Conservation (phyloP, 208 protist genomes). For the Acanthamoeba royreba region DNA sequence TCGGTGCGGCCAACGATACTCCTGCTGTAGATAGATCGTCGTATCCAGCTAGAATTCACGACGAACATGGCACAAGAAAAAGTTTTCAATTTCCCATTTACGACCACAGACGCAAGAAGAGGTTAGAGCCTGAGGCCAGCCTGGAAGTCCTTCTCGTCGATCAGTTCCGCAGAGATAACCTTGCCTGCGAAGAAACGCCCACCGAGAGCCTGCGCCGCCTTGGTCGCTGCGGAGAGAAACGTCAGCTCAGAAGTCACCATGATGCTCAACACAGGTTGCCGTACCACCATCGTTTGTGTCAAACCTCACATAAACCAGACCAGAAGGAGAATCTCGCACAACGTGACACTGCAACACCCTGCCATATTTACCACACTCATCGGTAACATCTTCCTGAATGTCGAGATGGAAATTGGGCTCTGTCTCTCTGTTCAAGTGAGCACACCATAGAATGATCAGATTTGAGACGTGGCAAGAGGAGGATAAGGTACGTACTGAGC, state of each 20-base stretch:
- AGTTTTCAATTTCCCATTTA: background rate
- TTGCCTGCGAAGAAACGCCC: conserved; percentile 52
- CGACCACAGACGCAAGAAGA: background rate
- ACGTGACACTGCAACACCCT: conserved; percentile 41
- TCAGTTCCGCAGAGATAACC: conserved; percentile 31
- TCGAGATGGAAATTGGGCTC: conserved; percentile 64
- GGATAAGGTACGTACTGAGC: conserved; percentile 35
- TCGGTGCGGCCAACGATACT: no score
- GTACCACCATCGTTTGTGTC: background rate
- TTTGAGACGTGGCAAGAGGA: background rate
- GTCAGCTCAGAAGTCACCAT: background rate
- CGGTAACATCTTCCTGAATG: conserved; percentile 65
- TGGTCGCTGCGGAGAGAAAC: background rate
- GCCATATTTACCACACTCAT: conserved; percentile 66
- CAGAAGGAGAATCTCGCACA: conserved; percentile 24
- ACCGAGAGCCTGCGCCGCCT: background rate
- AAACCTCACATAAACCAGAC: conserved; percentile 63
- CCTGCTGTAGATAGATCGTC: background rate
- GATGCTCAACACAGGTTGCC: background rate
- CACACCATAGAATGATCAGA: background rate
- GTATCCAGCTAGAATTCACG: background rate
- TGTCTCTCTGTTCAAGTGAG: background rate
- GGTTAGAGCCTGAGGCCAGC: background rate
- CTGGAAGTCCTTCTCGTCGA: conserved; percentile 26
- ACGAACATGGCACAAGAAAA: background rate